Base-by-base conservation (phyloP, 2,329 filamentous ascomycete genomes). In the Dothideomycetes sp. region DNA sequence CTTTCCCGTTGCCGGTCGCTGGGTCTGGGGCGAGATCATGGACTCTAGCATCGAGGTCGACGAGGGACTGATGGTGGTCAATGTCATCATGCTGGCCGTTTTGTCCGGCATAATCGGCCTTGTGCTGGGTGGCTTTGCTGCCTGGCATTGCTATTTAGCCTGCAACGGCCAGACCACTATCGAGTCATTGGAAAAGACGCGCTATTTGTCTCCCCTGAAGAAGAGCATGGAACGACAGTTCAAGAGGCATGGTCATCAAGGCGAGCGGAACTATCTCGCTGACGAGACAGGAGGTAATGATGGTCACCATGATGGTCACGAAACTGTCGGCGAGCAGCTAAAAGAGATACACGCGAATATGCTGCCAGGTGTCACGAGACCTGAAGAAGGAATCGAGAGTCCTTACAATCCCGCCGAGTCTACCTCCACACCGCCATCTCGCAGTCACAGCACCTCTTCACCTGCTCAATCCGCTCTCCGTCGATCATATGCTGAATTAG, bases 111-210 rank as follows among this genome's bases (percentile, higher is more conserved):
- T 98, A 49, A 93, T 98, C 45, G 86, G 85, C 0, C 62, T 98
- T 7, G 89, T 95, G 1, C 70, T 98, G 15, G 79, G 79, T 10
- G 86, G 84, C 0, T 98, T 98, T 56, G 94, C 88, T 1, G 73
- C 66, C 2, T 98, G 91, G 88, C 91, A 98, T 66, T 72, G 96
- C 41, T 77, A 83, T 58, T 72, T 98, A 2, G 84, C 85, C 2
- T 65, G 74, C 39, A 73, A 75, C 18, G 86, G 85, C 3, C 79
- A 93, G 61, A 98, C 91, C 1, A 98, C 91, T 3, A 95, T 98
- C 43, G 91, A 98, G 60, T 94, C 83, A 52, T 67, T 98, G 44
- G 91, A 98, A 62, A 95, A 91, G 68, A 96, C 89, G 2, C 76
- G 91, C 40, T 98, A 98, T 61, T 73, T 94, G 5, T 86, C 83